Evolutionary conservation across 148 eudicot genomes (phyloP).

Genomic region (Nyssa sinensis): DNA sequence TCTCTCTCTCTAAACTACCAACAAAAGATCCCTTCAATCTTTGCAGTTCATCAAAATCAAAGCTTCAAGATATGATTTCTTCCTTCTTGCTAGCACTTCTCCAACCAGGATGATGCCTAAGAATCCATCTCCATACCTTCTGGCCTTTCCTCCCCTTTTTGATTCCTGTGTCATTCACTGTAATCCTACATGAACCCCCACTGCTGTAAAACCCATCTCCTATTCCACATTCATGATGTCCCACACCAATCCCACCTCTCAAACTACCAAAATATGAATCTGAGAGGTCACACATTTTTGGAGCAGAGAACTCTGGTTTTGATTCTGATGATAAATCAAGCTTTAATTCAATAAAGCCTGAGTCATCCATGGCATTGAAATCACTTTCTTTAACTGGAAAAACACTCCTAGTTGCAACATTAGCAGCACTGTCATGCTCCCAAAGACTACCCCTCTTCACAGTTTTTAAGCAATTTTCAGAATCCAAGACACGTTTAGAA

Average conservation of each 20-base stretch:
- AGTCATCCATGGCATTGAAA: slow-evolving; percentile 55
- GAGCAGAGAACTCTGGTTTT: slow-evolving; percentile 21
- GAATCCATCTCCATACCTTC: slow-evolving; percentile 71
- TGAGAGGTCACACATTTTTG: slow-evolving; percentile 28
- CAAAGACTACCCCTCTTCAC: background rate
- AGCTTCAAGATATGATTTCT: slow-evolving; percentile 5
- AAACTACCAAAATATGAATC: slow-evolving; percentile 21
- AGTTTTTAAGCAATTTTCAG: background rate
- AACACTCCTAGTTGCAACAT: slow-evolving; percentile 25
- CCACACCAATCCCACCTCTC: slow-evolving; percentile 18
- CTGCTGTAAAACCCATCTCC: background rate
- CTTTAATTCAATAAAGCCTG: slow-evolving; percentile 61
- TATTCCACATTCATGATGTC: background rate
- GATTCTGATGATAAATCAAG: slow-evolving; percentile 32
- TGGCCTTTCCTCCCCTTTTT: slow-evolving; percentile 46
- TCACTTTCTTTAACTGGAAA: slow-evolving; percentile 50
- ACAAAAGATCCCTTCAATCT: background rate
- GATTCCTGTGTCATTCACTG: slow-evolving; percentile 44
- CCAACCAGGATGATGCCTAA: slow-evolving; percentile 34
- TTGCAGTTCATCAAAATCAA: background rate
- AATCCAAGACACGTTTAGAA: slow-evolving; percentile 17
- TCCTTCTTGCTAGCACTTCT: slow-evolving; percentile 20
- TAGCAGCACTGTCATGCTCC: background rate
- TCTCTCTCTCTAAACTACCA: background rate
- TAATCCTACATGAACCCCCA: slow-evolving; percentile 41